Evolutionary conservation across 106 monocot genomes (phyloP).

Genomic region (Hemerocallis citrina): DNA sequence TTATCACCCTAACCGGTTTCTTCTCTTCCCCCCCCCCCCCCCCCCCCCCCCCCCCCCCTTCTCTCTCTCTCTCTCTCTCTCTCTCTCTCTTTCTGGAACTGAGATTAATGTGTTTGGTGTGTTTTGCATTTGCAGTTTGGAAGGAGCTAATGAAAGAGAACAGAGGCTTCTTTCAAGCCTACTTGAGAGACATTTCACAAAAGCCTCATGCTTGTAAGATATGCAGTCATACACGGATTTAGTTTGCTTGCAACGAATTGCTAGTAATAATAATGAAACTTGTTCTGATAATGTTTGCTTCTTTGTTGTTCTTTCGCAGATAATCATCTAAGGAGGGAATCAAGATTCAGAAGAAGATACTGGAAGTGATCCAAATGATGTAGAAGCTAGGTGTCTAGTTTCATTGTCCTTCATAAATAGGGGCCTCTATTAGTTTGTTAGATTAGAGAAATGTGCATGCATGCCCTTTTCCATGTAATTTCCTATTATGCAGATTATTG

Average conservation of each 20-base stretch:
- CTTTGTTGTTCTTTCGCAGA: not conserved
- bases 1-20: conserved; percentile 38
- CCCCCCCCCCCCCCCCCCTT: conserved; percentile 10
- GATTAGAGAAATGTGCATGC: too few species aligned
- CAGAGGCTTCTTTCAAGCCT: conserved; percentile 35
- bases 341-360: not conserved
- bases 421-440: too few species aligned
- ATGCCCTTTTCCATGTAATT: too few species aligned
- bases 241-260: not conserved
- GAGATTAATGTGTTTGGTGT: not conserved
- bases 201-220: conserved; percentile 16
- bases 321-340: not conserved
- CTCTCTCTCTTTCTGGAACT: conserved; percentile 4
- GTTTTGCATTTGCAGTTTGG: conserved; percentile 30
- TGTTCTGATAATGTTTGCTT: not conserved
- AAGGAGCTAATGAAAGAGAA: conserved; percentile 46
- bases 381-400: too few species aligned
- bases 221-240: not conserved
- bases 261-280: not conserved
- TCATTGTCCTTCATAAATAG: too few species aligned
- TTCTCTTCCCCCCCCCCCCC: not conserved
- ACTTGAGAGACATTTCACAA: conserved; percentile 15
- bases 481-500: too few species aligned
- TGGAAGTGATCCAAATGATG: too few species aligned
- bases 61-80: conserved; percentile 11